Conservation (phyloP, 208 protist species). For the Sergeia podlipaevii region DNA sequence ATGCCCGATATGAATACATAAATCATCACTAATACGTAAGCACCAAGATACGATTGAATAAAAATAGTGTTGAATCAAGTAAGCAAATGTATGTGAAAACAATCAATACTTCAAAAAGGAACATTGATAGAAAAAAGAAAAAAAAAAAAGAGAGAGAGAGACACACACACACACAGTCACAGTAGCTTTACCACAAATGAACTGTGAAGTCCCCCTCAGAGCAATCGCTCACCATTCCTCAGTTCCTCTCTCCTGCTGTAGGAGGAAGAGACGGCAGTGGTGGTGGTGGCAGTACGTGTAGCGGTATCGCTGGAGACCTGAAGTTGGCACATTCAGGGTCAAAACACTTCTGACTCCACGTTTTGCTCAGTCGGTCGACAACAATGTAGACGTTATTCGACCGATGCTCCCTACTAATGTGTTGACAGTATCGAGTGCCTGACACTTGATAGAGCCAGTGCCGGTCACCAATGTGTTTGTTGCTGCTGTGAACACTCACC, state of each 20-base stretch:
- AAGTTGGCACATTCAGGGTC: slow-evolving; percentile 75
- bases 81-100: no score
- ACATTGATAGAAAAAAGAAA: background rate
- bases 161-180: background rate
- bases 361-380: slow-evolving; percentile 28
- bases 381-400: slow-evolving; percentile 81
- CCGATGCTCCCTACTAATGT: slow-evolving; percentile 65
- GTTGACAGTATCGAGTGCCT: slow-evolving; percentile 69
- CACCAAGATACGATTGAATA: no score
- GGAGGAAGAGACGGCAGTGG: background rate
- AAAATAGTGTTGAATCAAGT: no score
- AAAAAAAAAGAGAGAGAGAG: background rate
- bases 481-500: background rate
- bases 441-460: slow-evolving; percentile 27
- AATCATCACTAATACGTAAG: no score
- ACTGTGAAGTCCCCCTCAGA: background rate
- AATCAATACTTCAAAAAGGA: no score
- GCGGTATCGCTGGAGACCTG: slow-evolving; percentile 14
- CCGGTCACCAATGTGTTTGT: background rate
- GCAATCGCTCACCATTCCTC: no score
- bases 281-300: background rate
- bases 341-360: slow-evolving; percentile 79
- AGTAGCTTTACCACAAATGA: background rate
- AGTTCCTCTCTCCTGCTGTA: no score
- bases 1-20: no score